Evolutionary conservation across 495 filamentous ascomycete genomes (phyloP).

Genomic region (Tirmania nivea): DNA sequence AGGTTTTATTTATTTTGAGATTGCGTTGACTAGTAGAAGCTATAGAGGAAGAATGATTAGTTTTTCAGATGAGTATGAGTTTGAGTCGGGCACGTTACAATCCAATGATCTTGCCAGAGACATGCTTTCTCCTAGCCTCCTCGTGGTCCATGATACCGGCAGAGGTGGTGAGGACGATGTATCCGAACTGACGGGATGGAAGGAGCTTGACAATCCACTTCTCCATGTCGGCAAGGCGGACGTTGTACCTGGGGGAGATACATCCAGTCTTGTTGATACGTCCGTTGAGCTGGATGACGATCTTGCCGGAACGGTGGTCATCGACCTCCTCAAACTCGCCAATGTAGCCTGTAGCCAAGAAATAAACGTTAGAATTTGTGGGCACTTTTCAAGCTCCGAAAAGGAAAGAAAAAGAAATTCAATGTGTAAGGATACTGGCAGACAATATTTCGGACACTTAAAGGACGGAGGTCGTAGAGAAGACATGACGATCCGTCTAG

Average conservation of each 20-base stretch:
- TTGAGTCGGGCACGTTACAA: slow-evolving; percentile 10
- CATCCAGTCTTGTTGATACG: slow-evolving; percentile 97
- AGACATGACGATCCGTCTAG: slow-evolving; percentile 76
- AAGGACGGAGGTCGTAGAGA: slow-evolving; percentile 81
- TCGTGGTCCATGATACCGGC: slow-evolving; percentile 99
- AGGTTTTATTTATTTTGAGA: background rate
- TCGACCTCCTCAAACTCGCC: slow-evolving; percentile 99
- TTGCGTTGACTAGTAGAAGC: slow-evolving; percentile 10
- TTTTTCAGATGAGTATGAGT: background rate
- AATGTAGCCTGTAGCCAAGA: slow-evolving; percentile 60
- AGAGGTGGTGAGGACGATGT: slow-evolving; percentile 94
- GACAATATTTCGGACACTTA: slow-evolving; percentile 92
- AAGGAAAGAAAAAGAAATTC: slow-evolving; percentile 42
- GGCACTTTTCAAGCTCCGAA: slow-evolving; percentile 7
- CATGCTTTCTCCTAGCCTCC: slow-evolving; percentile 91
- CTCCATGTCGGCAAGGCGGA: slow-evolving; percentile 89
- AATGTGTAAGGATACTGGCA: slow-evolving; percentile 91
- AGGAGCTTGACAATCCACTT: slow-evolving; percentile 98
- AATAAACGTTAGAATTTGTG: slow-evolving; percentile 54
- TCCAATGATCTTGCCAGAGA: slow-evolving; percentile 20
- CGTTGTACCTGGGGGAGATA: slow-evolving; percentile 96
- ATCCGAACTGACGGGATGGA: slow-evolving; percentile 97
- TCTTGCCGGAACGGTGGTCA: slow-evolving; percentile 96
- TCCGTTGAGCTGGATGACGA: slow-evolving; percentile 85
- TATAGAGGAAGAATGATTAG: slow-evolving; percentile 1